These are phyloP conservation scores for Lyophyllum decastes DNA, from an alignment of 768 basidiomycete genomes.

Conservation along the genomic window DNA sequence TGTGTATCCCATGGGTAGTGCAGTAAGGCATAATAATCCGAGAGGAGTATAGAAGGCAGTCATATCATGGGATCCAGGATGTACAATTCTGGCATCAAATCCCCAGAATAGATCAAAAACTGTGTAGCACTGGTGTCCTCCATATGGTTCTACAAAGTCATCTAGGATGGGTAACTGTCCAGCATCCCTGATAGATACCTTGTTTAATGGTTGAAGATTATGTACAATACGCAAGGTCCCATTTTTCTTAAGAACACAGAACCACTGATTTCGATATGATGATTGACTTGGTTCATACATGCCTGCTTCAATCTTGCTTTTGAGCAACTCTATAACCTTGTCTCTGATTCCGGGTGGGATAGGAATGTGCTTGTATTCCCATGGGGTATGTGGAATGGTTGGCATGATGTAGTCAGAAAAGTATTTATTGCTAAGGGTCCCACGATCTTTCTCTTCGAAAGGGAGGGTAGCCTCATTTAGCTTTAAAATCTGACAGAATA, in stretches of 20 bases:
- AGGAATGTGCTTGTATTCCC: background rate
- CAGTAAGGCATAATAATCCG: slow-evolving; percentile 25
- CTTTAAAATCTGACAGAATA: too few species aligned
- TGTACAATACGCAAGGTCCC: background rate
- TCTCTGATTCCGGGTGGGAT: background rate
- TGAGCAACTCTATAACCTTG: background rate
- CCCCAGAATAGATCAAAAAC: background rate
- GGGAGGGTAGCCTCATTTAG: too few species aligned
- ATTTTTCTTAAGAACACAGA: background rate
- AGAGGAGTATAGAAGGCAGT: slow-evolving; percentile 43
- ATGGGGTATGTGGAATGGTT: background rate
- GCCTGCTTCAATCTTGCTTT: background rate
- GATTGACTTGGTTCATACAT: background rate
- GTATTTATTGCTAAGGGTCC: background rate
- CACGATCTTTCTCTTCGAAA: background rate
- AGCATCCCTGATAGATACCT: background rate
- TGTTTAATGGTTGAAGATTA: background rate
- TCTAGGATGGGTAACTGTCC: background rate
- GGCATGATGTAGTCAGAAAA: background rate
- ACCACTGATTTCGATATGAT: background rate
- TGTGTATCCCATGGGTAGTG: slow-evolving; percentile 41
- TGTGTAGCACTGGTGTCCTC: background rate
- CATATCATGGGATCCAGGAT: slow-evolving; percentile 25
- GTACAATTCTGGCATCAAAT: background rate
- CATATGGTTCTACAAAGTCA: background rate